Percentiles rank a stretch among this genome's conserved stretches.
phyloP scores from a whole-genome alignment of 495 filamentous ascomycete species.

The Talaromyces adpressus region DNA sequence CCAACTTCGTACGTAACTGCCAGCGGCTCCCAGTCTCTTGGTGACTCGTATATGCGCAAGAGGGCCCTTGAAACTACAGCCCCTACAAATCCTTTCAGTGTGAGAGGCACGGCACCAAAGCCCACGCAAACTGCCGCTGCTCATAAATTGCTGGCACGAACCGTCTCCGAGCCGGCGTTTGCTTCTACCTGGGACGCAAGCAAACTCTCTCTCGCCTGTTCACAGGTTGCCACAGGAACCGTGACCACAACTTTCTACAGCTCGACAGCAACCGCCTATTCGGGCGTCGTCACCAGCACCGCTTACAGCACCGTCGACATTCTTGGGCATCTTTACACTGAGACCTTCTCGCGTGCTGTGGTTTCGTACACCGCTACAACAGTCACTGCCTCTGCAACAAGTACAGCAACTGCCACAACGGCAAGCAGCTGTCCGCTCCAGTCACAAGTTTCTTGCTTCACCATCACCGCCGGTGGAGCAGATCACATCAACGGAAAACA shows the following conservation, averaged over 20 bases:
- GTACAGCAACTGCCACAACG: not conserved
- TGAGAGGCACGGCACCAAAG: not conserved
- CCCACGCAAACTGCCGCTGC: not conserved
- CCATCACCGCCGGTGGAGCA: not conserved
- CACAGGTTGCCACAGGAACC: not conserved
- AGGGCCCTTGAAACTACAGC: not conserved
- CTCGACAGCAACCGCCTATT: not conserved
- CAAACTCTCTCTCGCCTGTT: not conserved
- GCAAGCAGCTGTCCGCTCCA: not conserved
- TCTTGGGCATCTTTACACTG: not conserved
- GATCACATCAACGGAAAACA: not conserved
- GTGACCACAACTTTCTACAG: not conserved
- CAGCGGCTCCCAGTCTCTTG: not conserved
- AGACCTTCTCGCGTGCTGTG: not conserved
- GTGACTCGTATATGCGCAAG: not conserved
- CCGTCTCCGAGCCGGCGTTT: not conserved
- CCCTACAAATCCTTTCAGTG: not conserved
- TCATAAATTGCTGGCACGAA: not conserved
- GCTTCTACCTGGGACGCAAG: not conserved
- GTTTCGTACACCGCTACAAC: not conserved
- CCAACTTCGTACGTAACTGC: not conserved
- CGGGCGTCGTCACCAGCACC: not conserved
- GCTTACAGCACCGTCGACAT: not conserved
- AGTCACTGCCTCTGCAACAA: not conserved
- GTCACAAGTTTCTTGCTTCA: not conserved